A percentile compares a stretch with the other conserved stretches of the same genome.
Conservation (phyloP, 495 filamentous ascomycete species). For the Penicillium nucicola region DNA sequence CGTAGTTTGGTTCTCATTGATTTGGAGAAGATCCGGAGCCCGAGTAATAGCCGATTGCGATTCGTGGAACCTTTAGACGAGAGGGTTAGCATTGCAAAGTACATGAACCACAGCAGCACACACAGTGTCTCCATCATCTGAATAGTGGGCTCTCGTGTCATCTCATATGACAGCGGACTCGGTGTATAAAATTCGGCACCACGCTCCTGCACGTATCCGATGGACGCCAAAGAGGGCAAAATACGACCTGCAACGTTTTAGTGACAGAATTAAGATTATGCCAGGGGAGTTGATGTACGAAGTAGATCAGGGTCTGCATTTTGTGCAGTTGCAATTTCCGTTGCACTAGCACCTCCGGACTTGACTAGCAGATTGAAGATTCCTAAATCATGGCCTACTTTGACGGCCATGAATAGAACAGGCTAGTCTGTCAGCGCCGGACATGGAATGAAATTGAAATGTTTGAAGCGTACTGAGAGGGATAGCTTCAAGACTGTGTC, state of each 20-base stretch:
- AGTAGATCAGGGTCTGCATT: slow-evolving; percentile 10
- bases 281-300: slow-evolving; percentile 1
- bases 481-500: slow-evolving; percentile 17
- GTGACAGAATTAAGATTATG: no score
- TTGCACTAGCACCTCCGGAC: not conserved
- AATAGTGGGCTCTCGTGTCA: slow-evolving; percentile 9
- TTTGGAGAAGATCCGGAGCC: slow-evolving; percentile 22
- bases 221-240: slow-evolving; percentile 14
- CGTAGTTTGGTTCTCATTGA: slow-evolving; percentile 17
- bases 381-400: slow-evolving; percentile 16
- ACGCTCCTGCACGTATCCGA: slow-evolving; percentile 13
- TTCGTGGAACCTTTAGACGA: no score
- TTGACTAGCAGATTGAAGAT: slow-evolving; percentile 10
- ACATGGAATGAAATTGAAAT: no score
- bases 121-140: slow-evolving; percentile 17
- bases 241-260: slow-evolving; percentile 13
- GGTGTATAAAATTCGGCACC: slow-evolving; percentile 8
- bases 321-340: slow-evolving; percentile 8
- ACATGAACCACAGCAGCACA: no score
- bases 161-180: slow-evolving; percentile 10
- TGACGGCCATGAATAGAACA: slow-evolving; percentile 18
- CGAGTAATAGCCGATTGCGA: slow-evolving; percentile 10
- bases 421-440: slow-evolving; percentile 4
- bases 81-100: no score
- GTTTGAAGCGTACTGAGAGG: slow-evolving; percentile 14